These are phyloP conservation scores for Tolypocladium ovalisporum DNA, from an alignment of 2,329 filamentous ascomycete species.

Conservation along the genomic window DNA sequence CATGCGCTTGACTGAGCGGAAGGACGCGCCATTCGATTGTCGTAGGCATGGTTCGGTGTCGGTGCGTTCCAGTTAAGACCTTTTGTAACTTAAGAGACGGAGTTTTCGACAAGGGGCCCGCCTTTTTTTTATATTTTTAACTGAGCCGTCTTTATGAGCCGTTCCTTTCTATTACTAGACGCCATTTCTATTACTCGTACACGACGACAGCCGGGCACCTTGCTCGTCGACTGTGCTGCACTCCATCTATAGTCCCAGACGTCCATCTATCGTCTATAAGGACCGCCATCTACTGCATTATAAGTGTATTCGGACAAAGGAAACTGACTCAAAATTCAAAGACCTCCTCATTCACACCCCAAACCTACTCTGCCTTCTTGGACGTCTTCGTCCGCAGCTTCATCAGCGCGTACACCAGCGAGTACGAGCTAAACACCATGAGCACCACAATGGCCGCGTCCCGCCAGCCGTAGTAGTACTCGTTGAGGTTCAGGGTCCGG, in stretches of 20 bases:
- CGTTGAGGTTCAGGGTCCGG: slow-evolving; percentile 43
- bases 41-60: too few species aligned
- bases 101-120: too few species aligned
- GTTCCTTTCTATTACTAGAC: too few species aligned
- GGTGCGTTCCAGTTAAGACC: too few species aligned
- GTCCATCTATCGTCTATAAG: neutral
- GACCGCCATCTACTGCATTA: neutral
- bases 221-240: neutral
- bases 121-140: too few species aligned
- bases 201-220: neutral
- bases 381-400: slow-evolving; percentile 36
- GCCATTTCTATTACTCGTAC: neutral
- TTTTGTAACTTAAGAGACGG: too few species aligned
- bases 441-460: slow-evolving; percentile 49
- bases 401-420: slow-evolving; percentile 32
- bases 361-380: slow-evolving; percentile 30
- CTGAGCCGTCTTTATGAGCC: too few species aligned
- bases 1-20: neutral
- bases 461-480: slow-evolving; percentile 56
- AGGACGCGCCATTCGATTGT: neutral
- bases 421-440: slow-evolving; percentile 44
- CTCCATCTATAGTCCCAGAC: neutral
- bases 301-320: neutral
- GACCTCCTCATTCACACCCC: neutral
- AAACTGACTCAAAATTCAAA: neutral